phyloP scores from a whole-genome alignment of 305 asterid species.

The Lippia alba region DNA sequence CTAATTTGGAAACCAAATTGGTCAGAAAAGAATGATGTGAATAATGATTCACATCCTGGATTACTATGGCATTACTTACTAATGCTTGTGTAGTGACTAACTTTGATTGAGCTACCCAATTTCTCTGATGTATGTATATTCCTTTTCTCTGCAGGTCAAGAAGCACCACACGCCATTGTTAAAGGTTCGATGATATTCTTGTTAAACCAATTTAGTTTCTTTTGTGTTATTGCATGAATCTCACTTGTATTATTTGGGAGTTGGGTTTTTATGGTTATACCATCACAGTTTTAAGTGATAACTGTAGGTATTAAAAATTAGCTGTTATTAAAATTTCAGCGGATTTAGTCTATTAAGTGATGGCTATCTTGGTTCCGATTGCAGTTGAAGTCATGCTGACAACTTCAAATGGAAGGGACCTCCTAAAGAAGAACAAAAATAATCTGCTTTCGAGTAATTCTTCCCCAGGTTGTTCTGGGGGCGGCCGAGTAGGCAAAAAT shows the following conservation, averaged over 20 bases:
- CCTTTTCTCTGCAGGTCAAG: slow-evolving; percentile 40
- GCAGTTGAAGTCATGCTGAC: slow-evolving; percentile 52
- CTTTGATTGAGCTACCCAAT: slow-evolving; percentile 6
- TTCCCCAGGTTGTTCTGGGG: background rate
- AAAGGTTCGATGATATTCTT: slow-evolving; percentile 37
- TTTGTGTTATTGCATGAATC: background rate
- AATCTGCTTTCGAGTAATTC: background rate
- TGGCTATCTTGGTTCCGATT: slow-evolving; percentile 12
- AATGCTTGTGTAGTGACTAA: slow-evolving; percentile 1
- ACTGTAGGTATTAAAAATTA: background rate
- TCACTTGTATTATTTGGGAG: background rate
- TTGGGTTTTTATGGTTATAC: background rate
- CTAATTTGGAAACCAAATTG: background rate
- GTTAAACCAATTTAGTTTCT: background rate
- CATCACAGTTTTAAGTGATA: background rate
- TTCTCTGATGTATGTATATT: slow-evolving; percentile 15
- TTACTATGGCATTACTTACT: background rate
- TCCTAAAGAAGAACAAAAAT: slow-evolving; percentile 35
- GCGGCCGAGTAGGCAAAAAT: background rate
- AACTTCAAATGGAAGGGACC: slow-evolving; percentile 59
- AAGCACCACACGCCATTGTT: slow-evolving; percentile 41
- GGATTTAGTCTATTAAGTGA: slow-evolving; percentile 1
- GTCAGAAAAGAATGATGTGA: background rate
- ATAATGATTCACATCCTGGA: background rate
- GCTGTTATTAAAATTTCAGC: background rate